Evolutionary conservation across 2,329 filamentous ascomycete species (phyloP).

Genomic region (Colletotrichum cereale): DNA sequence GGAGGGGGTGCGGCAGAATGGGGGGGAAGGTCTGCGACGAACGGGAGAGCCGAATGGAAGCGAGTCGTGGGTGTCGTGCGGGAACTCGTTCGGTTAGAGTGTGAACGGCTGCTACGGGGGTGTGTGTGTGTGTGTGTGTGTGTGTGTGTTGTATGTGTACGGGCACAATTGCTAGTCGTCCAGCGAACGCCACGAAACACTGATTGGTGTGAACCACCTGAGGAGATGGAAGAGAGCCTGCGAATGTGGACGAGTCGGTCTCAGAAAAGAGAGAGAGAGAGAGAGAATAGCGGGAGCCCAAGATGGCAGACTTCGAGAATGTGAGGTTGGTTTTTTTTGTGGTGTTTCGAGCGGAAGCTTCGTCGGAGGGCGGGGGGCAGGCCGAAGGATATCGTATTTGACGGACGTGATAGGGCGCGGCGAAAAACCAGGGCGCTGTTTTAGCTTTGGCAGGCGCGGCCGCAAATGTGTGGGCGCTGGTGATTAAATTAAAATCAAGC

Average conservation of each 20-base stretch:
- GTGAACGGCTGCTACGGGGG: conserved; percentile 12
- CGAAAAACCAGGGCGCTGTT: conserved; percentile 34
- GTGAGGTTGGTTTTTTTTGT: conserved; percentile 36
- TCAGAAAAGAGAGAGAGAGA: conserved; percentile 1
- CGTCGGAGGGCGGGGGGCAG: conserved; percentile 26
- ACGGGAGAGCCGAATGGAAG: conserved; percentile 15
- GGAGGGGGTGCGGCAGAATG: conserved; percentile 18
- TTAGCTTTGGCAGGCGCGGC: conserved; percentile 37
- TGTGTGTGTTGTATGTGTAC: conserved; percentile 2
- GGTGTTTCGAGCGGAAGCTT: conserved; percentile 39
- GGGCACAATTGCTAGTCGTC: conserved; percentile 35
- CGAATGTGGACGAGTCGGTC: not conserved
- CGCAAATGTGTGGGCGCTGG: conserved; percentile 38
- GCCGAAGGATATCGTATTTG: conserved; percentile 34
- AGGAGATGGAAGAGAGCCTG: not conserved
- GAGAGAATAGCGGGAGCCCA: conserved; percentile 3
- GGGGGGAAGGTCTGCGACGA: conserved; percentile 1
- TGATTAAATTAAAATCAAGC: conserved; percentile 39
- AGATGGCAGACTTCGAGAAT: conserved; percentile 40
- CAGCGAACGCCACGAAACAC: conserved; percentile 39
- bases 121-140: conserved; percentile 1
- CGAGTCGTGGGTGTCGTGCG: conserved; percentile 25
- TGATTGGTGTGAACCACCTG: conserved; percentile 1
- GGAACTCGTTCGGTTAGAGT: conserved; percentile 21
- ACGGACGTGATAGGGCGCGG: conserved; percentile 31